Percentiles rank a stretch among this genome's conserved stretches.
Conservation (phyloP, 306 rosid genomes). For the Citrullus amarus region DNA sequence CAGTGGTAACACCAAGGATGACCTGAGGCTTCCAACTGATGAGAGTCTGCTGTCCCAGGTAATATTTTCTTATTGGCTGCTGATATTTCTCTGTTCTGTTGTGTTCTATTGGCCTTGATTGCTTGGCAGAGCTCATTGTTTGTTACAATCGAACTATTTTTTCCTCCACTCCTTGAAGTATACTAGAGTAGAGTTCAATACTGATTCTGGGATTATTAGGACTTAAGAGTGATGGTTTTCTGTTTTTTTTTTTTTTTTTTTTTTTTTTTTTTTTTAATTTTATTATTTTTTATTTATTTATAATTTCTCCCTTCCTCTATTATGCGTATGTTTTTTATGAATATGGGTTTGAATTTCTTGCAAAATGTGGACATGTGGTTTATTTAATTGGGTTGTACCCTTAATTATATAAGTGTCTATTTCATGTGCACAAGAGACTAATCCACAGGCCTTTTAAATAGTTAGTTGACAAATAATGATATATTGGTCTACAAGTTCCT, state of each 20-base stretch:
- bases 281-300: too few species aligned
- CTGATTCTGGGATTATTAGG: neutral
- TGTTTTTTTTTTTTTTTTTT: too few species aligned
- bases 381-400: neutral
- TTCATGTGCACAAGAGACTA: neutral
- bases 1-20: slow-evolving; percentile 87
- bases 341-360: neutral
- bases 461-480: neutral
- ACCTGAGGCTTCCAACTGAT: slow-evolving; percentile 91
- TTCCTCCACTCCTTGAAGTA: neutral
- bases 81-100: neutral
- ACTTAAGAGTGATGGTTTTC: too few species aligned
- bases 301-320: too few species aligned
- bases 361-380: neutral
- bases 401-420: neutral
- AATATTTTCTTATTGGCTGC: neutral
- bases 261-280: too few species aligned
- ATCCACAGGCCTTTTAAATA: neutral
- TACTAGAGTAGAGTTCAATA: neutral
- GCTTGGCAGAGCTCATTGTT: neutral
- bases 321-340: neutral
- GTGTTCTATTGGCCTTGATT: neutral
- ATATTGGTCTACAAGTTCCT: neutral
- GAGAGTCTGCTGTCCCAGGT: slow-evolving; percentile 79
- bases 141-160: neutral